Percentiles rank a stretch among this genome's conserved stretches.
phyloP scores from a whole-genome alignment of 2,329 filamentous ascomycete genomes.

The Periconia sp. region DNA sequence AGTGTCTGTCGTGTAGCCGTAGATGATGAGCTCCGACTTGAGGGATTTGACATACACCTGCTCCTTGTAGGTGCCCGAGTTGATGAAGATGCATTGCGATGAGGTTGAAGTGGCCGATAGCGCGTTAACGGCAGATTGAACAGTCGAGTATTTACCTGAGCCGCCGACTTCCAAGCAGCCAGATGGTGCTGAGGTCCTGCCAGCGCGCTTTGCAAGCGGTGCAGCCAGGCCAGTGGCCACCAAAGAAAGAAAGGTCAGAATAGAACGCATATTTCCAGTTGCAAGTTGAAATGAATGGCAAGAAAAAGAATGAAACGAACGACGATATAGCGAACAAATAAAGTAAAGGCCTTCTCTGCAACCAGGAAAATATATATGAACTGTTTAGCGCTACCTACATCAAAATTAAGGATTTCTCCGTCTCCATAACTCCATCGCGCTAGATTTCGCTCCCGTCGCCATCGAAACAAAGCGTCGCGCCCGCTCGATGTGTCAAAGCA shows the following conservation, averaged over 20 bases:
- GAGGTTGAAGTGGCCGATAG: constrained; percentile 59
- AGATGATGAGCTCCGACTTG: constrained; percentile 59
- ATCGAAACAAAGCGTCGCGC: neutral
- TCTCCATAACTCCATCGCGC: too few species aligned
- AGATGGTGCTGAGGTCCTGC: constrained; percentile 54
- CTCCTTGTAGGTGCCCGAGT: constrained; percentile 65
- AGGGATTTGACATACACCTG: constrained; percentile 62
- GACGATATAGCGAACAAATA: neutral
- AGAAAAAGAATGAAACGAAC: constrained; percentile 2
- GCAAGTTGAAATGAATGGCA: neutral
- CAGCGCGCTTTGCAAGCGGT: constrained; percentile 30
- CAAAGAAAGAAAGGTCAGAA: constrained; percentile 27
- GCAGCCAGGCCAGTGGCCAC: constrained; percentile 27
- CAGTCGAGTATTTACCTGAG: constrained; percentile 52
- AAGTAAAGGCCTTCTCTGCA: neutral
- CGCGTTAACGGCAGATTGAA: constrained; percentile 65
- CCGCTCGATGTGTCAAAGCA: constrained; percentile 1
- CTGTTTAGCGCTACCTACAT: neutral
- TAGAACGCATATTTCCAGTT: constrained; percentile 14
- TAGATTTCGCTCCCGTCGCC: constrained; percentile 12
- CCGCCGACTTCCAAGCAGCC: constrained; percentile 59
- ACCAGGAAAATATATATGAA: constrained; percentile 7
- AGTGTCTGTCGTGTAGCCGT: constrained; percentile 64
- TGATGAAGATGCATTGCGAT: constrained; percentile 67
- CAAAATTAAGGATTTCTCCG: constrained; percentile 8